These are phyloP conservation scores for Mallotus repandus DNA, from an alignment of 441 rosid genomes.

Conservation along the genomic window DNA sequence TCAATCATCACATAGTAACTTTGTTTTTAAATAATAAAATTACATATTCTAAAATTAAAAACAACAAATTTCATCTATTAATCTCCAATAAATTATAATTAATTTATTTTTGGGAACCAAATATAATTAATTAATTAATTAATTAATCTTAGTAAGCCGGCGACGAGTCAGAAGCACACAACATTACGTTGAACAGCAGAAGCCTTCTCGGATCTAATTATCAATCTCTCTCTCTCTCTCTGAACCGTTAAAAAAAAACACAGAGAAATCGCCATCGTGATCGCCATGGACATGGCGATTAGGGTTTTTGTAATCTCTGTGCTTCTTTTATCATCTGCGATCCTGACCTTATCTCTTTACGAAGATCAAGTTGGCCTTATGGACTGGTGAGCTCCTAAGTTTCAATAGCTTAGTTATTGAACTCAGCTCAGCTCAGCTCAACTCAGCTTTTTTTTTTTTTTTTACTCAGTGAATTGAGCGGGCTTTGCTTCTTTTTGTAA, in stretches of 20 bases:
- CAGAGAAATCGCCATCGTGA: not conserved
- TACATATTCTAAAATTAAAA: no score
- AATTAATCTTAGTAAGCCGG: slow-evolving; percentile 14
- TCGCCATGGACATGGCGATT: slow-evolving; percentile 58
- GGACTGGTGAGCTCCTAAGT: slow-evolving; percentile 64
- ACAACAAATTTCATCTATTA: no score
- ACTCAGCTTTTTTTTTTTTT: no score
- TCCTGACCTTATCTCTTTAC: slow-evolving; percentile 54
- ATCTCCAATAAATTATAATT: no score
- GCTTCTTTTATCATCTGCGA: slow-evolving; percentile 40
- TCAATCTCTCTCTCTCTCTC: slow-evolving; percentile 23
- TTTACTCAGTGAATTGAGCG: no score
- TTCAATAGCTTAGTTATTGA: not conserved
- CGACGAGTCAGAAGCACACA: slow-evolving; percentile 9
- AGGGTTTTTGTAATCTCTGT: slow-evolving; percentile 40
- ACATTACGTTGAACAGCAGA: not conserved
- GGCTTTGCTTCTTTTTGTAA: not conserved
- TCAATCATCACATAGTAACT: no score
- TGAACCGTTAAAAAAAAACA: not conserved
- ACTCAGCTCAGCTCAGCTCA: no score
- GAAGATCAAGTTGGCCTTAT: slow-evolving; percentile 99
- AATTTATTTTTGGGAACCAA: no score
- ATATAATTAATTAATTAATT: no score
- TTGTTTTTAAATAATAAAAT: no score
- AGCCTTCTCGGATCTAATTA: slow-evolving; percentile 25